These are phyloP conservation scores for Margaritispora aquatica DNA, from an alignment of 495 filamentous ascomycete genomes.

Conservation along the genomic window DNA sequence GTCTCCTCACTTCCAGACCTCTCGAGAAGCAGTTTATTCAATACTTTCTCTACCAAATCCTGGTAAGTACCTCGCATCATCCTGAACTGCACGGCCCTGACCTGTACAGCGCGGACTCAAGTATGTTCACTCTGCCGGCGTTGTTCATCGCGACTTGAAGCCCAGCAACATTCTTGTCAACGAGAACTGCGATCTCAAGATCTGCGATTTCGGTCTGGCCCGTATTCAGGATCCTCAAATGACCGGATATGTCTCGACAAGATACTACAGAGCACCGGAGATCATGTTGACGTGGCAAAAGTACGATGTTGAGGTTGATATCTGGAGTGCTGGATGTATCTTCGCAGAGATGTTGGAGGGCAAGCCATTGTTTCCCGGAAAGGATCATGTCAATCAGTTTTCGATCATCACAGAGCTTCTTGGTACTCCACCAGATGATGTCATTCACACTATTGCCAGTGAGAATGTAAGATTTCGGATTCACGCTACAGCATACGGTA, in stretches of 20 bases:
- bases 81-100: not conserved
- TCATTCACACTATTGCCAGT: conserved; percentile 96
- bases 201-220: conserved; percentile 96
- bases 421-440: conserved; percentile 96
- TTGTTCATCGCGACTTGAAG: conserved; percentile 11
- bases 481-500: not conserved
- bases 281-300: conserved; percentile 99
- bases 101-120: conserved; percentile 74
- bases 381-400: conserved; percentile 99
- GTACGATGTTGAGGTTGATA: conserved; percentile 98
- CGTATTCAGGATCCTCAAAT: conserved; percentile 99
- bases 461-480: conserved; percentile 64
- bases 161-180: conserved; percentile 94
- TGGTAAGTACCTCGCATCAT: conserved; percentile 50
- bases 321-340: conserved; percentile 98
- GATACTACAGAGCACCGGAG: conserved; percentile 97
- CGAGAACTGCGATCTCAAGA: conserved; percentile 98
- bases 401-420: conserved; percentile 98
- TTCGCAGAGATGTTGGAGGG: conserved; percentile 99
- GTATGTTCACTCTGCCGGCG: conserved; percentile 11
- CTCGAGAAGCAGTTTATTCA: conserved; percentile 99
- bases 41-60: conserved; percentile 98
- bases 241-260: conserved; percentile 97
- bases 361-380: conserved; percentile 96
- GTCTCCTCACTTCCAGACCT: conserved; percentile 88